Evolutionary conservation across 1,139 yeast species (phyloP), one percentile per base, ranked within the genome.

Genomic region (Eremothecium coryli): DNA sequence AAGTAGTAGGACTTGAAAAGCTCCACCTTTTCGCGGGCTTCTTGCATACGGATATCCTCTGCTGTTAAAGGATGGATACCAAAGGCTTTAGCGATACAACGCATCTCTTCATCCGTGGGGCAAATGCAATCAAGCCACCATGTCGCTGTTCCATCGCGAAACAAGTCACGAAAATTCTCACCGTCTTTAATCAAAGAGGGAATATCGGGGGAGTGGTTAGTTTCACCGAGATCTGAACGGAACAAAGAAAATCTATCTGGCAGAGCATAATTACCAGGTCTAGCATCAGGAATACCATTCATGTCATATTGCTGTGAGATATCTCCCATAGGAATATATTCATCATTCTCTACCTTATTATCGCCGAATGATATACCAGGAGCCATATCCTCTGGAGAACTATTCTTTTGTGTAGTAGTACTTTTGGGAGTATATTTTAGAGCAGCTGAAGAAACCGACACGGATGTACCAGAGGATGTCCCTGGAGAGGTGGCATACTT

Each of bases 61-160:
- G 96, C 82, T 0, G 98, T 90, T 49, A 88, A 70, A 0, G 97
- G 97, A 58, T 88, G 98, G 40, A 88, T 84, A 1, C 94, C 94
- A 60, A 90, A 90, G 0, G 96, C 77, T 49, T 86, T 86, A 3
- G 79, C 69, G 23, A 75, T 54, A 43, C 72, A 70, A 48, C 73
- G 71, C 76, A 76, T 73, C 56, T 76, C 84, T 16, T 73, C 70
- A 48, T 76, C 82, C 0, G 81, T 75, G 9, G 84, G 82, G 46
- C 80, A 73, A 29, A 68, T 60, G 46, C 81, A 79, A 54, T 81
- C 88, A 28, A 81, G 56, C 93, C 93, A 81, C 86, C 85, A 78
- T 1, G 76, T 61, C 22, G 65, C 58, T 29, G 56, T 54, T 23
- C 66, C 65, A 27, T 58, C 56, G 31, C 58, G 68, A 56, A 86